Evolutionary conservation across 2,329 filamentous ascomycete genomes (phyloP).

Genomic region (Penicillium sp.): DNA sequence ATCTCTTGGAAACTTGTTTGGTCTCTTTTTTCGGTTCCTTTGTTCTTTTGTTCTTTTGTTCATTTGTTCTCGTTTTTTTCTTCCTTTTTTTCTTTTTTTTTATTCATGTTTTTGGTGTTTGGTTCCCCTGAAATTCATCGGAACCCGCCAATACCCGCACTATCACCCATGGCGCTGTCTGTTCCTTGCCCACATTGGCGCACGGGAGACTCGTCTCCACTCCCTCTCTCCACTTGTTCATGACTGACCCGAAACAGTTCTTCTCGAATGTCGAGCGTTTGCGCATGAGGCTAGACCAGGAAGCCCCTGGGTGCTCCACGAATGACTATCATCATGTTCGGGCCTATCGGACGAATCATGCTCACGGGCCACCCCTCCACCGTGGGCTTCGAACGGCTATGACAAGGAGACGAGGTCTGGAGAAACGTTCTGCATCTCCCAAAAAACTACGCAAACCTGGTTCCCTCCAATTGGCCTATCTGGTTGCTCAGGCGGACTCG

Average conservation of each 20-base stretch:
- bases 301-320: constrained; percentile 24
- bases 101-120: background rate
- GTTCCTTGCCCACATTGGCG: constrained; percentile 7
- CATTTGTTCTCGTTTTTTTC: no score
- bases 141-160: constrained; percentile 9
- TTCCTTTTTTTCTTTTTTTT: background rate
- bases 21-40: no score
- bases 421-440: constrained; percentile 17
- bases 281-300: constrained; percentile 35
- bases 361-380: constrained; percentile 18
- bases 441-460: constrained; percentile 36
- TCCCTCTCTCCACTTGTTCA: constrained; percentile 15
- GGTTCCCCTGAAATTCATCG: constrained; percentile 14
- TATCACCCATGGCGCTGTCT: constrained; percentile 15
- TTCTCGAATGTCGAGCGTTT: constrained; percentile 44
- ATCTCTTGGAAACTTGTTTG: background rate
- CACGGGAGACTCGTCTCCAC: constrained; percentile 3
- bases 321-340: constrained; percentile 23
- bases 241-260: constrained; percentile 31
- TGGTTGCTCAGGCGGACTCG: constrained; percentile 56
- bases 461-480: constrained; percentile 37
- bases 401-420: constrained; percentile 14
- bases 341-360: constrained; percentile 14
- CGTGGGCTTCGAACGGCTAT: constrained; percentile 13
- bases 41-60: no score